These are phyloP conservation scores for Oidiodendron maius DNA, from an alignment of 495 filamentous ascomycete species.

Conservation along the genomic window DNA sequence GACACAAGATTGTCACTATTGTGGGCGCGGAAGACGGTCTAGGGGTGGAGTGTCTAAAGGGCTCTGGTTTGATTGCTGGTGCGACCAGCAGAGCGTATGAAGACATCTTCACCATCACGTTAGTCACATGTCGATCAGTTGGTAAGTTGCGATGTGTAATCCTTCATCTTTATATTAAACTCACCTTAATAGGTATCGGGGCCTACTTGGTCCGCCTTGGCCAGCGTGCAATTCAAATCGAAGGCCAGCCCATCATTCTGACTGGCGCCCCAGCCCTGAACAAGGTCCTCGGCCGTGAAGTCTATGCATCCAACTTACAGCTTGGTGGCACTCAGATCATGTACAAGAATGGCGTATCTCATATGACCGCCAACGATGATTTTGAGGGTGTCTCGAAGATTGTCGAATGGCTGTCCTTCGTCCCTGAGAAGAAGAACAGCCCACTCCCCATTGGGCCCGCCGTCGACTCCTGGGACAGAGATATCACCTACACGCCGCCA, in stretches of 20 bases:
- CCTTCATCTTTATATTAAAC: constrained; percentile 24
- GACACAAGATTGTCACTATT: constrained; percentile 91
- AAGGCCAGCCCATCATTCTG: constrained; percentile 97
- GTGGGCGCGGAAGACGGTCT: constrained; percentile 93
- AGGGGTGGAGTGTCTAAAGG: constrained; percentile 94
- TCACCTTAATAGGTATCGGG: constrained; percentile 64
- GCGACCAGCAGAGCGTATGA: constrained; percentile 96
- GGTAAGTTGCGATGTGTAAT: constrained; percentile 34
- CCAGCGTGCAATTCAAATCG: constrained; percentile 97
- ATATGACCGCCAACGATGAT: constrained; percentile 97
- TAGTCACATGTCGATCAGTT: constrained; percentile 96
- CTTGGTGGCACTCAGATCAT: constrained; percentile 99
- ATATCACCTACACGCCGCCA: constrained; percentile 78
- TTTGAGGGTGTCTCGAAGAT: constrained; percentile 98
- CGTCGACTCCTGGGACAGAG: constrained; percentile 89
- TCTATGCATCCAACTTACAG: constrained; percentile 98
- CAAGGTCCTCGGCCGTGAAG: constrained; percentile 95
- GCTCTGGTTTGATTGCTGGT: constrained; percentile 96
- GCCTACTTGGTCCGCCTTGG: constrained; percentile 97
- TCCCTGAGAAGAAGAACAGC: constrained; percentile 86
- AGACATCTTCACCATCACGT: constrained; percentile 97
- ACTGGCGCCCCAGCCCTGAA: constrained; percentile 97
- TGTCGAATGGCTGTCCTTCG: constrained; percentile 93
- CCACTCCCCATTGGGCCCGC: constrained; percentile 82
- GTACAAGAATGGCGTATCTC: constrained; percentile 99